phyloP scores from a whole-genome alignment of 2,329 filamentous ascomycete genomes.

The Colletotrichum tropicicola region DNA sequence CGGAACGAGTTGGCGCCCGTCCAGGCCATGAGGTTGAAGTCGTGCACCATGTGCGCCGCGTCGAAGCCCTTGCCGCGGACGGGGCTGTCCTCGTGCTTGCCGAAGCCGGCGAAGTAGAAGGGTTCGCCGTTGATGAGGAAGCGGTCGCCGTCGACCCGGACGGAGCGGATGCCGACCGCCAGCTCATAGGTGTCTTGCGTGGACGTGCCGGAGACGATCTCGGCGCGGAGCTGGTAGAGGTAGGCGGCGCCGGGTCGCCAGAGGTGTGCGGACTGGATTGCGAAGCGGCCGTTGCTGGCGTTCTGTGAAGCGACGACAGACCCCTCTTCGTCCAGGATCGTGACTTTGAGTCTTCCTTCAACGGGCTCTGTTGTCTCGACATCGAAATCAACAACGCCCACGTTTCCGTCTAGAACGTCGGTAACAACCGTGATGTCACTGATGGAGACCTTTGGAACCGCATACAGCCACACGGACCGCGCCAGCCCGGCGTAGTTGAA shows the following conservation, averaged over 20 bases:
- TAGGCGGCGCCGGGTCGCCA: conserved; percentile 40
- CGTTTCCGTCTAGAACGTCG: conserved; percentile 25
- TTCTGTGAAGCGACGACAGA: conserved; percentile 9
- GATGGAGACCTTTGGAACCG: conserved; percentile 33
- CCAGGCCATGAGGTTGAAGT: conserved; percentile 40
- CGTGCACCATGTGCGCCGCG: conserved; percentile 40
- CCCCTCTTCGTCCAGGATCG: conserved; percentile 24
- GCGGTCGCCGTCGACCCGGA: conserved; percentile 31
- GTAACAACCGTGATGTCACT: conserved; percentile 36
- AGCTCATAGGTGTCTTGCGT: conserved; percentile 34
- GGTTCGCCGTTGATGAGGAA: conserved; percentile 39
- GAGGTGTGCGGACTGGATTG: conserved; percentile 31
- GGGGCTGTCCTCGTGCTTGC: conserved; percentile 38
- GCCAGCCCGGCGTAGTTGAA: conserved; percentile 41
- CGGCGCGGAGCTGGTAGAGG: conserved; percentile 35
- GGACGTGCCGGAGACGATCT: conserved; percentile 19
- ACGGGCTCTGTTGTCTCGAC: conserved; percentile 2
- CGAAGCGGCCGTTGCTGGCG: conserved; percentile 25
- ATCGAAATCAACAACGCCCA: conserved; percentile 23
- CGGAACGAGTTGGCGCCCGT: conserved; percentile 42
- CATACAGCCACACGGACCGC: conserved; percentile 39
- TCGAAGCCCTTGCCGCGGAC: conserved; percentile 41
- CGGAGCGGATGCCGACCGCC: conserved; percentile 33
- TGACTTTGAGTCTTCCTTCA: not conserved
- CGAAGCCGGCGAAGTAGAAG: conserved; percentile 42